These are phyloP conservation scores for Aspergillus transmontanensis DNA, from an alignment of 2,329 filamentous ascomycete species.

Conservation along the genomic window DNA sequence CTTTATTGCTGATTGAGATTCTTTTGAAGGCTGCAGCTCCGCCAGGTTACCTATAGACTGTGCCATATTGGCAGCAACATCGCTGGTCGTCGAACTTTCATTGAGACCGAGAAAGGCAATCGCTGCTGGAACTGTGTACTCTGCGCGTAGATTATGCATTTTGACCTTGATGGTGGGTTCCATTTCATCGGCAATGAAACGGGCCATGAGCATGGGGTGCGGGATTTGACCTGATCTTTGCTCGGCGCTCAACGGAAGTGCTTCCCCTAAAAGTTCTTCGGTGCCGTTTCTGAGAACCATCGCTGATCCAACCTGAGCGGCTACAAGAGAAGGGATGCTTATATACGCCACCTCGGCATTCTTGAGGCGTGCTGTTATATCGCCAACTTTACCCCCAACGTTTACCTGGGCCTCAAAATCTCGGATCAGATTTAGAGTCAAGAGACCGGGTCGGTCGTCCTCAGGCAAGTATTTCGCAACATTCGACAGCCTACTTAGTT, in stretches of 20 bases:
- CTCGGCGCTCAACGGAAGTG: conserved; percentile 43
- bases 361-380: conserved; percentile 58
- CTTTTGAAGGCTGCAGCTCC: conserved; percentile 50
- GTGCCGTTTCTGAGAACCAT: conserved; percentile 64
- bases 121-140: conserved; percentile 83
- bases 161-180: conserved; percentile 89
- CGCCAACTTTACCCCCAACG: conserved; percentile 70
- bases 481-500: conserved; percentile 78
- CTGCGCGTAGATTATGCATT: conserved; percentile 78
- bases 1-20: conserved; percentile 18
- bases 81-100: conserved; percentile 68
- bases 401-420: conserved; percentile 64
- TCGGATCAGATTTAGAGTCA: conserved; percentile 71
- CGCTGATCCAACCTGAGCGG: conserved; percentile 70
- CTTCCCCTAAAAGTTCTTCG: conserved; percentile 72
- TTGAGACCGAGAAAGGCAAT: conserved; percentile 76
- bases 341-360: conserved; percentile 78
- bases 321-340: conserved; percentile 78
- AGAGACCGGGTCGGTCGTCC: conserved; percentile 85
- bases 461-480: conserved; percentile 95
- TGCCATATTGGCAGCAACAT: conserved; percentile 74
- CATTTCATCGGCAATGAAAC: conserved; percentile 91
- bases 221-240: conserved; percentile 17
- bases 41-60: conserved; percentile 78
- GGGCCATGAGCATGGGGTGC: conserved; percentile 74